Percentiles rank a stretch among this genome's conserved stretches.
These are phyloP conservation scores for Tylopilus vinaceipallidus DNA, from an alignment of 768 basidiomycete species.

Conservation along the genomic window DNA sequence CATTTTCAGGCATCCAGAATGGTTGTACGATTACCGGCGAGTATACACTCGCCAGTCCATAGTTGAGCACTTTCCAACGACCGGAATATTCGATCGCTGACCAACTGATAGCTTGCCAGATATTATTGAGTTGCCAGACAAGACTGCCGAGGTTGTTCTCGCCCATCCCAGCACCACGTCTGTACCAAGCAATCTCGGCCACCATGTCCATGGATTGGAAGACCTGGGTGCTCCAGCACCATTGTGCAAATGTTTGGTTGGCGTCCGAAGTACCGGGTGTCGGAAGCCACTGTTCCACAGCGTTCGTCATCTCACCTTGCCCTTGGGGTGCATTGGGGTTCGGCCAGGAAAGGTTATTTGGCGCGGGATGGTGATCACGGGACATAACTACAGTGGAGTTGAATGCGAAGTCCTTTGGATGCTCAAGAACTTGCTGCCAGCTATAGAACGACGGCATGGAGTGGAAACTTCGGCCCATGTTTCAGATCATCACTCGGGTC, in stretches of 20 bases:
- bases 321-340: constrained; percentile 55
- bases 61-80: constrained; percentile 59
- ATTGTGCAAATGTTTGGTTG: constrained; percentile 61
- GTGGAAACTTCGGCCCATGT: constrained; percentile 43
- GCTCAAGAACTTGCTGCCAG: constrained; percentile 55
- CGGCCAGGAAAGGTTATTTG: constrained; percentile 49
- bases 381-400: constrained; percentile 57
- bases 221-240: constrained; percentile 62
- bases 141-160: constrained; percentile 59
- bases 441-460: constrained; percentile 63
- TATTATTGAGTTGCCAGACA: constrained; percentile 61
- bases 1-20: constrained; percentile 53
- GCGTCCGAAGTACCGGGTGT: constrained; percentile 45
- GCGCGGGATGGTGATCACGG: constrained; percentile 55
- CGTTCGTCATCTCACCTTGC: constrained; percentile 51
- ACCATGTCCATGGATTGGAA: constrained; percentile 60
- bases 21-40: constrained; percentile 50
- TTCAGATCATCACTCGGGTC: background rate
- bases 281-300: constrained; percentile 54
- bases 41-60: constrained; percentile 45
- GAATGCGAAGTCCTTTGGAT: constrained; percentile 52
- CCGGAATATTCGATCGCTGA: constrained; percentile 55
- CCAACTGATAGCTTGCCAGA: constrained; percentile 61
- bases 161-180: constrained; percentile 53
- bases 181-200: constrained; percentile 59